phyloP scores from a whole-genome alignment of 306 rosid genomes.

The Quercus cerris region DNA sequence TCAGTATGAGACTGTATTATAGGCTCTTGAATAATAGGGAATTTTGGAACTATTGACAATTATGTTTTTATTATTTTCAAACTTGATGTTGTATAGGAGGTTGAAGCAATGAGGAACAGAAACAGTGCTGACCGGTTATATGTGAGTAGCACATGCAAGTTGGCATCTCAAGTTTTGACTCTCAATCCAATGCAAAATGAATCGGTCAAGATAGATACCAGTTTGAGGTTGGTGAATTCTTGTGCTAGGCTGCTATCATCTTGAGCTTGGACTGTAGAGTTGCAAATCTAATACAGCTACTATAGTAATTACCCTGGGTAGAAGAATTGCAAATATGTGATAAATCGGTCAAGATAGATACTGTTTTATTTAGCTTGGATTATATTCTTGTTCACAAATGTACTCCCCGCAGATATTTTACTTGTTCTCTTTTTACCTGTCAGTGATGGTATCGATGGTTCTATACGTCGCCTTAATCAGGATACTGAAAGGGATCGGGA shows the following conservation, averaged over 20 bases:
- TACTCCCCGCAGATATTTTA: background rate
- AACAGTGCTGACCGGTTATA: slow-evolving; percentile 31
- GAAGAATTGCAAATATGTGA: background rate
- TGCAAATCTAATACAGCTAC: background rate
- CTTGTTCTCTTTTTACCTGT: background rate
- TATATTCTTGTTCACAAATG: background rate
- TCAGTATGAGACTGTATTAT: slow-evolving; percentile 24
- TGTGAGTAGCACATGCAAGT: slow-evolving; percentile 8
- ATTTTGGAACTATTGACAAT: background rate
- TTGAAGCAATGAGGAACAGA: slow-evolving; percentile 34
- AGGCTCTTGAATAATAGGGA: background rate
- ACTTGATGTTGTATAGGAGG: slow-evolving; percentile 14
- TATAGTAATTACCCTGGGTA: background rate
- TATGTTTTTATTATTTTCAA: background rate
- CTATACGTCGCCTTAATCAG: slow-evolving; percentile 4
- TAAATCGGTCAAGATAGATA: too few species aligned
- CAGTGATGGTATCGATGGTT: slow-evolving; percentile 43
- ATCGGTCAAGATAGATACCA: background rate
- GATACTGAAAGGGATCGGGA: background rate
- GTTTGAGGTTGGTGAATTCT: slow-evolving; percentile 27
- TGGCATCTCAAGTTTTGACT: slow-evolving; percentile 24
- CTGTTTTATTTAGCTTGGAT: too few species aligned
- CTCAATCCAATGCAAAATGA: background rate
- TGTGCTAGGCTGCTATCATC: background rate
- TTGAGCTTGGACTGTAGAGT: background rate